phyloP scores from a whole-genome alignment of 768 basidiomycete genomes.

The Mycena maculata region DNA sequence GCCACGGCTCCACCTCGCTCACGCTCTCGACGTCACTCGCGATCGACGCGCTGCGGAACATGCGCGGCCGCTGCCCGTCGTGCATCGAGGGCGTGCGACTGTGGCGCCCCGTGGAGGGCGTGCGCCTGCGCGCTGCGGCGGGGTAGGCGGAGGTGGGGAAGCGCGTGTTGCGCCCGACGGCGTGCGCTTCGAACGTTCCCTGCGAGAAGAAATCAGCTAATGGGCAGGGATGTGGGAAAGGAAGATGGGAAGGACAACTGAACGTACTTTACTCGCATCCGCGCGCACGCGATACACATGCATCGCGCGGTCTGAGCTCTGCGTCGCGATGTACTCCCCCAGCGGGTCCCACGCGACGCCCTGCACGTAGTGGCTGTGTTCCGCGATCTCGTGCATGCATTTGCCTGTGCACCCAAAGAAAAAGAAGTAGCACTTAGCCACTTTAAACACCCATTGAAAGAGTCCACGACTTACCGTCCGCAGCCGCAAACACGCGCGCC shows the following conservation, averaged over 20 bases:
- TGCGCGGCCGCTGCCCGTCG: conserved; percentile 57
- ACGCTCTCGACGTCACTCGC: conserved; percentile 71
- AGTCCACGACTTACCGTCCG: conserved; percentile 66
- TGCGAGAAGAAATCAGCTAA: background rate
- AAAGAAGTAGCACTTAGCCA: no score
- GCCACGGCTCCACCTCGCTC: conserved; percentile 31
- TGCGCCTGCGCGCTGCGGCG: conserved; percentile 72
- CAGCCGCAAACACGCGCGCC: conserved; percentile 82
- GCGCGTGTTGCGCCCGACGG: conserved; percentile 88
- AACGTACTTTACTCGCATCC: conserved; percentile 2
- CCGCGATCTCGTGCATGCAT: conserved; percentile 89
- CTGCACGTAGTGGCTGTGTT: conserved; percentile 97
- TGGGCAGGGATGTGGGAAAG: background rate
- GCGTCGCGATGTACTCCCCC: conserved; percentile 97
- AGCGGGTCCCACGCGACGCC: conserved; percentile 99
- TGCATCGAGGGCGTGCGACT: conserved; percentile 25
- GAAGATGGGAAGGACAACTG: background rate
- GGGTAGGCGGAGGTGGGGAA: conserved; percentile 61
- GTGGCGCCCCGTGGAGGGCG: background rate
- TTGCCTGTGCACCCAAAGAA: conserved; percentile 67
- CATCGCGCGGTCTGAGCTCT: conserved; percentile 96
- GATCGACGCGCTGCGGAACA: conserved; percentile 77
- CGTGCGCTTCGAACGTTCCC: conserved; percentile 89
- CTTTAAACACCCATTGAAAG: no score
- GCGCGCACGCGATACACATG: conserved; percentile 91